Evolutionary conservation across 2,329 filamentous ascomycete species (phyloP), one percentile per base, ranked within the genome.

Genomic region (Volutella citrinella): DNA sequence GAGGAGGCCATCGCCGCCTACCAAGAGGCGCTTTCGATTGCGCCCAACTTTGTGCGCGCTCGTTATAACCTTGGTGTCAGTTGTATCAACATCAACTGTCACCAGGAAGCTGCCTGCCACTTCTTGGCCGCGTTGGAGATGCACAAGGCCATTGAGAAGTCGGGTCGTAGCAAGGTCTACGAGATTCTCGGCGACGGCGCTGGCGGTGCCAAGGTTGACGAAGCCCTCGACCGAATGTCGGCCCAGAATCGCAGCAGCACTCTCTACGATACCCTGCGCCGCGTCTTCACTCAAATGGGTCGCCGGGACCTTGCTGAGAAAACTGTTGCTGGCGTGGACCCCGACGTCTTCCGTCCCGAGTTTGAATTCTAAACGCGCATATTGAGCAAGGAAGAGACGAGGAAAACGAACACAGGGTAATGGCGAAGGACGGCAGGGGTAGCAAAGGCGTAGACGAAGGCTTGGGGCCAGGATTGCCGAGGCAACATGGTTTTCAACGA

Each of bases 1-100:
- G 93, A 98, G 66, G 93, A 98, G 63, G 93, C 93, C 39, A 98
- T 98, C 53, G 86, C 90, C 27, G 93, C 93, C 1, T 98, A 98
- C 64, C 89, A 94, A 55, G 88, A 91, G 57, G 93, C 93, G 0
- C 77, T 98, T 8, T 84, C 82, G 26, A 78, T 96, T 41, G 85
- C 90, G 36, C 87, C 91, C 34, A 98, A 98, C 68, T 98, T 98
- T 58, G 94, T 98, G 13, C 86, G 93, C 38, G 93, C 93, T 4
- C 78, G 93, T 27, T 98, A 98, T 70, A 98, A 98, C 64, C 78
- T 98, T 2, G 93, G 93, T 27, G 93, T 97, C 9, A 87, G 81
- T 40, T 97, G 93, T 63, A 97, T 98, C 63, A 97, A 97, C 65
- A 95, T 97, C 50, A 90, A 90, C 34, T 96, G 91, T 64, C 90